Evolutionary conservation across 345 rosid species (phyloP).

Genomic region (Crucihimalaya himalaica): DNA sequence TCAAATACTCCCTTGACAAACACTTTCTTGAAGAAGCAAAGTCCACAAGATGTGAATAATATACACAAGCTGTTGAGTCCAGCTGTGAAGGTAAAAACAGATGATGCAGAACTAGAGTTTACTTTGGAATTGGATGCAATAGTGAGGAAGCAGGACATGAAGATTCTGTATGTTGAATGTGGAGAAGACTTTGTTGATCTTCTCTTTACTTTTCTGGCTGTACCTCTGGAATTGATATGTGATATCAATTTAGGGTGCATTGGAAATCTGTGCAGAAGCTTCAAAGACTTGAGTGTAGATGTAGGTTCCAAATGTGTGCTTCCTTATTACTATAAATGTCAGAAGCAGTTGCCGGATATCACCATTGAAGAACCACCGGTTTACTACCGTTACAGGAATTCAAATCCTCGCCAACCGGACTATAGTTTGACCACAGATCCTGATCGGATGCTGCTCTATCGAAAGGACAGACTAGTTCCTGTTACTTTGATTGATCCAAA

Average conservation of each 20-base stretch:
- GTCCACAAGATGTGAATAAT: neutral
- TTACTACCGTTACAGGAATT: conserved; percentile 12
- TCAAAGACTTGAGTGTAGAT: conserved; percentile 1
- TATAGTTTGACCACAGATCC: conserved; percentile 12
- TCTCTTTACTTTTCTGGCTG: conserved; percentile 10
- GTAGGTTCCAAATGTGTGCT: neutral
- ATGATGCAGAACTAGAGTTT: neutral
- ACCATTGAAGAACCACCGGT: neutral
- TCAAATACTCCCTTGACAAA: conserved; percentile 34
- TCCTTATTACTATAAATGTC: conserved; percentile 6
- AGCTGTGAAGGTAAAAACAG: neutral
- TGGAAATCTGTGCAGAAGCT: conserved; percentile 1
- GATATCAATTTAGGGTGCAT: neutral
- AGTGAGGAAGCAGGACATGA: conserved; percentile 12
- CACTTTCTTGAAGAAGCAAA: conserved; percentile 24
- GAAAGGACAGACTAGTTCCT: conserved; percentile 3
- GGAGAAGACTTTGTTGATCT: conserved; percentile 28
- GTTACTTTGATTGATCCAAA: conserved; percentile 26
- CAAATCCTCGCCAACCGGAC: conserved; percentile 12
- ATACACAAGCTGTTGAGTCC: neutral
- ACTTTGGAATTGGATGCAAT: neutral
- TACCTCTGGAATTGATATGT: neutral
- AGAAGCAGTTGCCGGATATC: neutral
- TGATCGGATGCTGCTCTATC: neutral
- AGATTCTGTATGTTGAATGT: neutral